phyloP scores from a whole-genome alignment of 148 eudicot genomes.

The Tetragonia tetragonoides region DNA sequence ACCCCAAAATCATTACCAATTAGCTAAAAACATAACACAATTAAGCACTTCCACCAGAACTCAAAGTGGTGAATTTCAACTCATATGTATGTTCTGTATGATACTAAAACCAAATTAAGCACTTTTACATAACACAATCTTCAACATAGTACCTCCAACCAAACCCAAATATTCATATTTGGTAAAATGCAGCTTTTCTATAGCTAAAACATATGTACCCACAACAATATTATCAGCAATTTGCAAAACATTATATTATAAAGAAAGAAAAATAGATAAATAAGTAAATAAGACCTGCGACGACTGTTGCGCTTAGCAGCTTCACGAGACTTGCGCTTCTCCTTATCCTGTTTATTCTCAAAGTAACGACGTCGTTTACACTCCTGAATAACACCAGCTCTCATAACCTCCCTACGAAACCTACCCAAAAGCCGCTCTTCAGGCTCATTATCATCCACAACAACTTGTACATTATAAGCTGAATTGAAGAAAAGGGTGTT shows the following conservation, averaged over 20 bases:
- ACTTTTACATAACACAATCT: background rate
- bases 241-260: background rate
- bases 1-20: background rate
- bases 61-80: too few relatives aligned
- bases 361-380: slow-evolving; percentile 61
- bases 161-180: background rate
- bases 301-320: slow-evolving; percentile 92
- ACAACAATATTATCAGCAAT: background rate
- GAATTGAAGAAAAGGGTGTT: slow-evolving; percentile 60
- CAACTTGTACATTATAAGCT: slow-evolving; percentile 75
- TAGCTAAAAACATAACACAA: background rate
- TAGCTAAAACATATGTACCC: too few relatives aligned
- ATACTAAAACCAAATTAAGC: background rate
- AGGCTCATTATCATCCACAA: slow-evolving; percentile 72
- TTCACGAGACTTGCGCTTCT: slow-evolving; percentile 81
- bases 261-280: background rate
- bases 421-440: slow-evolving; percentile 64
- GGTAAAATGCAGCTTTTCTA: too few relatives aligned
- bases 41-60: background rate
- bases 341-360: slow-evolving; percentile 77
- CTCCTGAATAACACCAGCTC: slow-evolving; percentile 84
- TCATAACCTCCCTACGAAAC: slow-evolving; percentile 81
- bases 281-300: slow-evolving; percentile 41
- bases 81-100: too few relatives aligned
- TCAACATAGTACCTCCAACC: background rate